These are phyloP conservation scores for Fusarium oligoseptatum DNA, from an alignment of 2,329 filamentous ascomycete genomes.

Conservation along the genomic window DNA sequence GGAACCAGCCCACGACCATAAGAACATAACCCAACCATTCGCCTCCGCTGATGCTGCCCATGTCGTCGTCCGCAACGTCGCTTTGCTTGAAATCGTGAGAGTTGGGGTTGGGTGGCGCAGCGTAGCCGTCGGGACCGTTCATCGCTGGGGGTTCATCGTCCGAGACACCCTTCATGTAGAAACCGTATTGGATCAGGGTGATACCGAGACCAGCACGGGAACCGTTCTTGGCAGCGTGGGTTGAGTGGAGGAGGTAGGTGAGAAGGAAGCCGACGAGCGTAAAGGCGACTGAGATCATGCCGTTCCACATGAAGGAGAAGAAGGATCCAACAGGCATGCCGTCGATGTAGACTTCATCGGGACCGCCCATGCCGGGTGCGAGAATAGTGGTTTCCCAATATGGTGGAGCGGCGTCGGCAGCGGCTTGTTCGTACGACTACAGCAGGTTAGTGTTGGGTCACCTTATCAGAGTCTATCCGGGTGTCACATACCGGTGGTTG, in stretches of 20 bases:
- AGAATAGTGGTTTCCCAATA: constrained; percentile 99
- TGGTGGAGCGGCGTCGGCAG: constrained; percentile 93
- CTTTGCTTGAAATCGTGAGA: constrained; percentile 87
- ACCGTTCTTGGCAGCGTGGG: constrained; percentile 97
- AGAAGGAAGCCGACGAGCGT: constrained; percentile 97
- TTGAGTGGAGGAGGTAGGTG: constrained; percentile 97
- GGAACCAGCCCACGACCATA: constrained; percentile 99
- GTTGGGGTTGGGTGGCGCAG: constrained; percentile 87
- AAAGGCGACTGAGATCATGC: constrained; percentile 97
- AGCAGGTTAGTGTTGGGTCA: constrained; percentile 51
- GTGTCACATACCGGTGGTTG: constrained; percentile 83
- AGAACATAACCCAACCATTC: constrained; percentile 93
- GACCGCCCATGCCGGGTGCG: constrained; percentile 88
- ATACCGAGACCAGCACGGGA: constrained; percentile 94
- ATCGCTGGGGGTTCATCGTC: constrained; percentile 59
- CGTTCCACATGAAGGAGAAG: constrained; percentile 92
- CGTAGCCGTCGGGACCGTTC: constrained; percentile 69
- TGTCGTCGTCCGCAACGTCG: constrained; percentile 67
- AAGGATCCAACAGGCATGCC: constrained; percentile 92
- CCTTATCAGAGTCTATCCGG: background rate
- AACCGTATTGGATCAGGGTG: constrained; percentile 95
- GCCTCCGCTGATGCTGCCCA: constrained; percentile 72
- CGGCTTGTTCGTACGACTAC: constrained; percentile 97
- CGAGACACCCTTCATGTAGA: constrained; percentile 84
- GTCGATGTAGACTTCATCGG: constrained; percentile 96